phyloP scores from a whole-genome alignment of 2,329 filamentous ascomycete species.

The Pestalotiopsis sp. region DNA sequence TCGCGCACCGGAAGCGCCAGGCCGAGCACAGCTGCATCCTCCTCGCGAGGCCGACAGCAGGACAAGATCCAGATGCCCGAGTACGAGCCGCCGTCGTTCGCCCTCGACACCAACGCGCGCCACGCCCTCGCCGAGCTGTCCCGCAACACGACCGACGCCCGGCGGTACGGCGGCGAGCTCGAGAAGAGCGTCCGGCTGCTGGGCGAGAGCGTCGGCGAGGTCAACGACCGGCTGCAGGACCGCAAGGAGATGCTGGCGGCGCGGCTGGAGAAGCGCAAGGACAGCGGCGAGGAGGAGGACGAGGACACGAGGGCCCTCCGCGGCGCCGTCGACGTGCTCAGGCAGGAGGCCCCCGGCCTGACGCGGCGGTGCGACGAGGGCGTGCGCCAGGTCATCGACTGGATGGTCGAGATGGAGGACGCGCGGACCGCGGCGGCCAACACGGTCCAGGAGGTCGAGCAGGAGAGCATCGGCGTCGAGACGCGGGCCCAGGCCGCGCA shows the following conservation, averaged over 20 bases:
- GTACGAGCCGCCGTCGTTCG: conserved; percentile 51
- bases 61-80: conserved; percentile 41
- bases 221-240: conserved; percentile 48
- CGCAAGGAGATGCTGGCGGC: conserved; percentile 32
- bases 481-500: conserved; percentile 14
- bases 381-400: conserved; percentile 52
- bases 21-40: conserved; percentile 10
- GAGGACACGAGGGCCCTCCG: conserved; percentile 40
- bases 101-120: conserved; percentile 42
- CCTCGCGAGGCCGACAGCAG: neutral
- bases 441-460: conserved; percentile 34
- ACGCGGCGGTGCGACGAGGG: conserved; percentile 49
- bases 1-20: conserved; percentile 17
- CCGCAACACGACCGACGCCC: conserved; percentile 38
- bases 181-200: conserved; percentile 46
- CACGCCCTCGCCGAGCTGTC: conserved; percentile 45
- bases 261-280: conserved; percentile 37
- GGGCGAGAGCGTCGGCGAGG: conserved; percentile 45
- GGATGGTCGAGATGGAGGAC: conserved; percentile 52
- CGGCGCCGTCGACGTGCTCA: conserved; percentile 40
- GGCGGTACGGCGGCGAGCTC: conserved; percentile 49
- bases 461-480: conserved; percentile 21
- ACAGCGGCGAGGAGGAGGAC: conserved; percentile 36
- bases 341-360: conserved; percentile 41
- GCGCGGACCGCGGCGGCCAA: conserved; percentile 39